Evolutionary conservation across 2,329 filamentous ascomycete genomes (phyloP).

Genomic region (Stagonosporopsis chrysanthemi): DNA sequence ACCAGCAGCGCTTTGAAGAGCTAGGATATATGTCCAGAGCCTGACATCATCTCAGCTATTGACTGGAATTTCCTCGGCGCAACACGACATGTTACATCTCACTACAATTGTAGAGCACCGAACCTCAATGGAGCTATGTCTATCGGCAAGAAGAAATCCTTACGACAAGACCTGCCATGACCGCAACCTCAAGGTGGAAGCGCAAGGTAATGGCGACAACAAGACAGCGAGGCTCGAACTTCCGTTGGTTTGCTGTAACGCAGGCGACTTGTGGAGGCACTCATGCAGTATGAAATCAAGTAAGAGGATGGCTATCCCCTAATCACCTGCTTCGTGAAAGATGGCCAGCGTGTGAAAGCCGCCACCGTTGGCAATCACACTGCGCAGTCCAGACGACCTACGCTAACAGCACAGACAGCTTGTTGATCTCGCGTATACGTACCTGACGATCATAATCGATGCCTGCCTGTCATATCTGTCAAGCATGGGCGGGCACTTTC

Average conservation of each 20-base stretch:
- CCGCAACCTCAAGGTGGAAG: neutral
- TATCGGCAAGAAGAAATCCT: neutral
- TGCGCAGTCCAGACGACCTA: neutral
- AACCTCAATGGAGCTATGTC: neutral
- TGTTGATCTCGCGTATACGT: conserved; percentile 10
- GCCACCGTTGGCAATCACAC: neutral
- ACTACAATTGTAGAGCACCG: neutral
- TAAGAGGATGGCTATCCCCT: neutral
- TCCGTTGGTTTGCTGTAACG: neutral
- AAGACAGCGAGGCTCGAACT: neutral
- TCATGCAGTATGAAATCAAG: neutral
- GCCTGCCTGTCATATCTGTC: conserved; percentile 24
- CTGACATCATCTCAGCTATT: neutral
- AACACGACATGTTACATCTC: neutral
- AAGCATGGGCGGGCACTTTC: conserved; percentile 11
- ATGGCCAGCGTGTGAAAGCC: neutral
- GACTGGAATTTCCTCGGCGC: neutral
- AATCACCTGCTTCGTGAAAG: no score
- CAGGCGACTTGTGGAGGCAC: neutral
- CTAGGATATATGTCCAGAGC: neutral
- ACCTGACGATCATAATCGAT: conserved; percentile 30
- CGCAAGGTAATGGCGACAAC: no score
- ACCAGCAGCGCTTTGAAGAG: neutral
- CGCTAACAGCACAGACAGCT: neutral
- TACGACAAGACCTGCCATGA: no score